A percentile compares a stretch with the other conserved stretches of the same genome.
Evolutionary conservation across 805 yeast genomes (phyloP).

Genomic region (Ascoidea tarda): DNA sequence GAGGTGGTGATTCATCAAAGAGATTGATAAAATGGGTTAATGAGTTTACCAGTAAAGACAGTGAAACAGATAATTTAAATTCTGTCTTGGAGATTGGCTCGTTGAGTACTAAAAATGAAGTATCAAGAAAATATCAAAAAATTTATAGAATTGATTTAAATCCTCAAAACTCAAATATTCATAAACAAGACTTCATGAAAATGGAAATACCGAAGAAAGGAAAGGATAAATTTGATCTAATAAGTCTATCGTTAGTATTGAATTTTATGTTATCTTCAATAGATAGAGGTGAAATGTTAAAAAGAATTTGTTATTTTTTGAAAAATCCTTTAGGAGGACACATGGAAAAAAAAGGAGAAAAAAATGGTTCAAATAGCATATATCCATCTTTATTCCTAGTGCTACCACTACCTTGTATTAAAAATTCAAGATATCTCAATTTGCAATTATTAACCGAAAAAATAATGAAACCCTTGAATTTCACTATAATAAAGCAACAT

Average conservation of each 20-base stretch:
- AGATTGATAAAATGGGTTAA: slow-evolving; percentile 61
- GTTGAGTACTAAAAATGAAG: slow-evolving; percentile 49
- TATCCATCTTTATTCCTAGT: slow-evolving; percentile 53
- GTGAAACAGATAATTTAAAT: slow-evolving; percentile 1
- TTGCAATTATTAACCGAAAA: slow-evolving; percentile 22
- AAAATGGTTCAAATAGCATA: neutral
- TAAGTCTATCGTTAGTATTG: slow-evolving; percentile 77
- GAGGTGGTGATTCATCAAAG: slow-evolving; percentile 93
- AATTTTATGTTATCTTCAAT: slow-evolving; percentile 72
- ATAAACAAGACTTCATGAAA: slow-evolving; percentile 76
- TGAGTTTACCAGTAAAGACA: slow-evolving; percentile 14
- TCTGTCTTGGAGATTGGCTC: slow-evolving; percentile 77
- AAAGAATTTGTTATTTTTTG: slow-evolving; percentile 42
- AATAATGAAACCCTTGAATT: slow-evolving; percentile 53
- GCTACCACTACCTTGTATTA: slow-evolving; percentile 75
- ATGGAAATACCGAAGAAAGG: slow-evolving; percentile 40
- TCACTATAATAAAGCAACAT: slow-evolving; percentile 27
- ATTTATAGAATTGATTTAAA: slow-evolving; percentile 65
- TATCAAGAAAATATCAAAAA: slow-evolving; percentile 42
- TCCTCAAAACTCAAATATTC: slow-evolving; percentile 60
- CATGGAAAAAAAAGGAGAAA: neutral
- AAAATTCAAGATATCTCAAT: slow-evolving; percentile 69
- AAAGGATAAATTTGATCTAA: slow-evolving; percentile 38
- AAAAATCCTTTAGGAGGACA: slow-evolving; percentile 16
- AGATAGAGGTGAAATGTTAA: slow-evolving; percentile 68